Evolutionary conservation across 73 alveolate species (phyloP), one percentile per base, ranked within the genome.

Genomic region (Paramecium sexaurelia): DNA sequence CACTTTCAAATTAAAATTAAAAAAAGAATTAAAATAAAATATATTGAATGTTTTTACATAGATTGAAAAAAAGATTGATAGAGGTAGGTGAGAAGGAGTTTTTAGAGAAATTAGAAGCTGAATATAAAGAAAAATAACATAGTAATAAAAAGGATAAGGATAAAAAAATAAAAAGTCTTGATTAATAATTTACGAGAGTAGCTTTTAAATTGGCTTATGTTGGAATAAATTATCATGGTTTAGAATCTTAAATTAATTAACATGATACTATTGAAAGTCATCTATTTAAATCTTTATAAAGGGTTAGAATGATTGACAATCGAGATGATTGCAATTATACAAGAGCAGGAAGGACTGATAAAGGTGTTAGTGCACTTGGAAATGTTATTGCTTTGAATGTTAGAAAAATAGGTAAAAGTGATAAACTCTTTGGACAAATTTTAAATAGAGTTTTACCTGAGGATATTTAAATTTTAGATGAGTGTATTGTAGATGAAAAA

Each of bases 291-390:
- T 82, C 84, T n/a, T 32, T 88, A 36, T 55, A 41, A 17, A 88
- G 87, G 33, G 69, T 82, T 5, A 69, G 84, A 66, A 94, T 86
- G 92, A 93, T 88, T 20, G 78, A 88, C 19, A 69, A 68, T 24
- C 27, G 94, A 88, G 91, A 88, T 13, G 51, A 33, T 41, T 88
- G 91, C 19, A 69, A 88, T 71, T 97, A 91, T 86, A 92, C 98
- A 29, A 93, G 99, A 86, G 95, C 99, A 40, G 99, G 99, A 1
- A 94, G 99, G 71, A 97, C 99, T 32, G 99, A 97, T 92, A 96
- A 96, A 90, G 99, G 99, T 15, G 99, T 97, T 13, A 96, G 98
- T 78, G 98, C 99, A 35, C 78, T 96, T 35, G 99, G 99, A 47
- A 95, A 97, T 94, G 98, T 96, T 4, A 95, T 95, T 75, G 95